Percentiles rank a stretch among this genome's conserved stretches.
phyloP scores from a whole-genome alignment of 108 stramenopile genomes.

The Cyclotella choctawhatcheeana region DNA sequence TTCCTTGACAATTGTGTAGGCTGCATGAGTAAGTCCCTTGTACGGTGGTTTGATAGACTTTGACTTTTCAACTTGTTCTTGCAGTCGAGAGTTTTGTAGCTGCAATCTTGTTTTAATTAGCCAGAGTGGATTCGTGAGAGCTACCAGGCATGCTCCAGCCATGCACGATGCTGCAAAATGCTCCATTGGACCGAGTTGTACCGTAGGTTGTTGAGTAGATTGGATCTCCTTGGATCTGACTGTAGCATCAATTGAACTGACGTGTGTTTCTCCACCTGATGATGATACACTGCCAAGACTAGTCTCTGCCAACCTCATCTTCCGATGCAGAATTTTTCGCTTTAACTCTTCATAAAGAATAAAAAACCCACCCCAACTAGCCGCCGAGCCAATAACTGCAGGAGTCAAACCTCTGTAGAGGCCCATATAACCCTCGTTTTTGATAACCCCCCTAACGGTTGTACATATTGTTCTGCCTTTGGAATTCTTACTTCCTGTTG shows the following conservation, averaged over 20 bases:
- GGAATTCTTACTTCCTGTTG: neutral
- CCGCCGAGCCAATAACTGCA: constrained; percentile 89
- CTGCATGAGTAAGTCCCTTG: constrained; percentile 71
- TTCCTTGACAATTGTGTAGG: constrained; percentile 85
- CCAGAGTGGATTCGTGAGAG: constrained; percentile 97
- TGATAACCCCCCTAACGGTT: constrained; percentile 40
- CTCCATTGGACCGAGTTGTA: constrained; percentile 59
- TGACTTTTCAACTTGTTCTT: constrained; percentile 46
- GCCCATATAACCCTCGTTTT: constrained; percentile 81
- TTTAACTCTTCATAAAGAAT: constrained; percentile 95
- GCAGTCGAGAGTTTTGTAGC: constrained; percentile 77
- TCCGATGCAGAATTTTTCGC: constrained; percentile 44
- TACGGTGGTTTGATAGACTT: constrained; percentile 73
- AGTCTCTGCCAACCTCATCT: neutral
- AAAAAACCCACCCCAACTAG: constrained; percentile 98
- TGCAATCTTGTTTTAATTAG: constrained; percentile 97
- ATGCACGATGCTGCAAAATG: constrained; percentile 71
- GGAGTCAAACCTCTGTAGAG: constrained; percentile 93
- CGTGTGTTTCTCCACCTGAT: constrained; percentile 29
- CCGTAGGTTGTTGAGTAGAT: neutral
- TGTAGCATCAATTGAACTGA: constrained; percentile 24
- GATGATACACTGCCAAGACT: neutral
- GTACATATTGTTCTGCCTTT: constrained; percentile 34
- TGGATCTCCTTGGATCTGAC: neutral
- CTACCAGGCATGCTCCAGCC: constrained; percentile 91